Conservation (phyloP, 768 basidiomycete genomes). For the Podaxis sp. region DNA sequence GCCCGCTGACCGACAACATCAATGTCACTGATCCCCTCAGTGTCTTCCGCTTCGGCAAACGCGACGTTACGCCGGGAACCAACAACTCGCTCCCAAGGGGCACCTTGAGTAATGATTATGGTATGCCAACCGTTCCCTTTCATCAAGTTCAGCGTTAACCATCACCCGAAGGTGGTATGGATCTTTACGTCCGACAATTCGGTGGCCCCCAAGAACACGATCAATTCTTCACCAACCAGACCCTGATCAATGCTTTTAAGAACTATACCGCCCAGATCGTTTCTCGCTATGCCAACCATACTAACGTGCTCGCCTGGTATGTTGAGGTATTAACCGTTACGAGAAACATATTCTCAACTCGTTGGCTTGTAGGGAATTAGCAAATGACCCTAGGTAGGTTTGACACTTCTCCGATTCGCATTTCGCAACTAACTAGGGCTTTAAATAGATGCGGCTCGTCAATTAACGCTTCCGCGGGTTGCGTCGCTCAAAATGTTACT, state of each 20-base stretch:
- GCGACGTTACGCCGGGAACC: slow-evolving; percentile 30
- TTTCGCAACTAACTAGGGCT: slow-evolving; percentile 10
- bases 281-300: slow-evolving; percentile 51
- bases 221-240: slow-evolving; percentile 55
- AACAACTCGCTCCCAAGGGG: slow-evolving; percentile 49
- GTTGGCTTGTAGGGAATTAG: slow-evolving; percentile 49
- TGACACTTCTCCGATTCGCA: neutral
- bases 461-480: slow-evolving; percentile 38
- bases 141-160: slow-evolving; percentile 13
- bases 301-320: slow-evolving; percentile 54
- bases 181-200: slow-evolving; percentile 58
- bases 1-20: slow-evolving; percentile 30
- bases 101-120: slow-evolving; percentile 62
- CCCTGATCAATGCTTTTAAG: slow-evolving; percentile 49
- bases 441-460: slow-evolving; percentile 56
- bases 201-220: slow-evolving; percentile 46
- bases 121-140: slow-evolving; percentile 28
- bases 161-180: slow-evolving; percentile 55
- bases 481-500: slow-evolving; percentile 55
- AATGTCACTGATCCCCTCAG: slow-evolving; percentile 20
- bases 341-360: neutral
- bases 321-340: slow-evolving; percentile 14
- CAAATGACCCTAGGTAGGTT: slow-evolving; percentile 62
- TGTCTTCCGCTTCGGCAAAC: slow-evolving; percentile 19
- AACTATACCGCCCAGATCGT: slow-evolving; percentile 59